phyloP scores from a whole-genome alignment of 202 grass and related monocot species.

The Zoysia matrella region DNA sequence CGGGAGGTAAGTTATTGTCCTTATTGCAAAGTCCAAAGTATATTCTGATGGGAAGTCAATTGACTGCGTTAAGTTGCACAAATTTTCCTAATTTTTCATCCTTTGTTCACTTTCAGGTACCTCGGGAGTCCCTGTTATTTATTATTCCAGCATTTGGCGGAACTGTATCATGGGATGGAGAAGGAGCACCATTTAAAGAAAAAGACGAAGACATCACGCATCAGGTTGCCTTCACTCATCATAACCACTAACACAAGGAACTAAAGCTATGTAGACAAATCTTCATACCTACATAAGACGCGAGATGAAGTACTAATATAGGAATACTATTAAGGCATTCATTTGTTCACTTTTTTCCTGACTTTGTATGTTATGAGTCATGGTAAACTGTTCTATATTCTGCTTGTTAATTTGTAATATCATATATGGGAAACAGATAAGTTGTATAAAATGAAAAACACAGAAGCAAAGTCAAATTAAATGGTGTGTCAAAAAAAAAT shows the following conservation, averaged over 20 bases:
- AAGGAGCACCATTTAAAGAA: slow-evolving; percentile 85
- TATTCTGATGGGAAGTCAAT: slow-evolving; percentile 21
- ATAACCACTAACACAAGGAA: neutral
- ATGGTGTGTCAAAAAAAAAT: no score
- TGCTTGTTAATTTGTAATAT: no score
- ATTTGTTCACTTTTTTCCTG: no score
- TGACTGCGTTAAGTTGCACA: neutral
- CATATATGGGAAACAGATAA: no score
- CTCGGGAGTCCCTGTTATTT: slow-evolving; percentile 91
- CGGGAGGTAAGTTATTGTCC: slow-evolving; percentile 71
- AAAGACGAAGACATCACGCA: slow-evolving; percentile 76
- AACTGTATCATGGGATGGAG: slow-evolving; percentile 92
- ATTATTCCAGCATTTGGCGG: slow-evolving; percentile 96
- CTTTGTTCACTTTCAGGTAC: slow-evolving; percentile 59
- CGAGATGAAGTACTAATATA: neutral
- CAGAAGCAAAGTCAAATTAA: no score
- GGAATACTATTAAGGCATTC: no score
- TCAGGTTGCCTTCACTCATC: slow-evolving; percentile 61
- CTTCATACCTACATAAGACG: no score
- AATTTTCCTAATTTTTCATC: neutral
- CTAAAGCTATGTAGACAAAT: neutral
- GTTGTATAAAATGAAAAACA: no score
- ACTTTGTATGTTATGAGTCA: no score
- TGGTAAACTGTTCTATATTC: no score
- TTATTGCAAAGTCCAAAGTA: slow-evolving; percentile 6